Evolutionary conservation across 2,329 filamentous ascomycete species (phyloP).

Genomic region (Fusarium paranaense): DNA sequence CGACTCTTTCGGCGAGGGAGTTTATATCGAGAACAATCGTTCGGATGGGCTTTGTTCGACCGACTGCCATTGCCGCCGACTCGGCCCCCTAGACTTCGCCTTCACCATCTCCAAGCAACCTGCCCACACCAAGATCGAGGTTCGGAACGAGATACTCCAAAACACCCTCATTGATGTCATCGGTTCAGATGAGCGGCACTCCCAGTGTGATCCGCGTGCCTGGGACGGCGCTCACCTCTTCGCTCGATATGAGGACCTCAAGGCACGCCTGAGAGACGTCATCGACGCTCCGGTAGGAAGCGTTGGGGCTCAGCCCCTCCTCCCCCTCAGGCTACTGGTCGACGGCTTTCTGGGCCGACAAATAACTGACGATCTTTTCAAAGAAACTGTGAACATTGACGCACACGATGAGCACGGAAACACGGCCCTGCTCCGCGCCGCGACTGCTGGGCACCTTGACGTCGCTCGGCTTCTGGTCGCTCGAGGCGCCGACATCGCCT

Average conservation of each 20-base stretch:
- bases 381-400: not conserved
- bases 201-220: not conserved
- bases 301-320: not conserved
- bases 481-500: not conserved
- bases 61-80: not conserved
- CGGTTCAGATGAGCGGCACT: not conserved
- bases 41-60: not conserved
- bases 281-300: not conserved
- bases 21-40: not conserved
- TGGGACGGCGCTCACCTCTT: not conserved
- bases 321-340: not conserved
- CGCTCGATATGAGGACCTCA: not conserved
- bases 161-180: not conserved
- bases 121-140: not conserved
- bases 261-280: not conserved
- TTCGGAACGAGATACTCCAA: not conserved
- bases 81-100: not conserved
- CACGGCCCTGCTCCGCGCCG: not conserved
- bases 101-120: not conserved
- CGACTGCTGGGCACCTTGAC: not conserved
- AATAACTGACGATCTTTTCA: not conserved
- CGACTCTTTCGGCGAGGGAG: not conserved
- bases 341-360: not conserved
- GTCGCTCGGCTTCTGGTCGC: not conserved
- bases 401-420: not conserved